Base-by-base conservation (phyloP, 179 eudicot species). In the Silene vulgaris region DNA sequence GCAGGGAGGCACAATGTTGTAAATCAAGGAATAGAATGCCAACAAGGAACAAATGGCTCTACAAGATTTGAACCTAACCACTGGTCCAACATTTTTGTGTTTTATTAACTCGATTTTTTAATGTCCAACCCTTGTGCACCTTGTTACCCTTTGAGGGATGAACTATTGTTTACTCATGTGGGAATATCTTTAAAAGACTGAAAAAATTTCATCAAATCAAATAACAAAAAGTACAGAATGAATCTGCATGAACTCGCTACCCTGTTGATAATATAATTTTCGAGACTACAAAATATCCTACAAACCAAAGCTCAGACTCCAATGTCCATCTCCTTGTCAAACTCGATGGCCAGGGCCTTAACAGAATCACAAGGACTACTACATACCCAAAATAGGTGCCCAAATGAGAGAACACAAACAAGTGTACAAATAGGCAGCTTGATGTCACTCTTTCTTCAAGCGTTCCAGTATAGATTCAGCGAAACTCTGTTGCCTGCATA, bases 401-500 rank as follows among this genome's bases (percentile, higher is more conserved):
- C 14, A 40, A 19, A 43, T 32, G 21, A 19, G 17, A 13, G 17
- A 13, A 40, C 9, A 32, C 48, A 6, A 43, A 35, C 9, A 11
- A 43, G 12, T 40, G 12, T 70, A 14, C 0, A 3, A 26, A 71
- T 35, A 50, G 16, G 74, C 30, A 1, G 63, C 17, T 9, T 26
- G 63, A 7, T 71, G 43, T 81, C 78, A 89, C 69, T 86, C 84
- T 75, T 89, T 86, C 73, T 83, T 87, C 80, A 83, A 81, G 1
- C 86, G 86, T 29, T 81, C 86, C 74, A 88, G 80, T 78, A 91
- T 80, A 28, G 90, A 84, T 26, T 89, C 91, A 43, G 90, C 97
- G 73, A 89, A 91, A 78, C 90, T 84, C 79, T 87, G 87, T 70
- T 91, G 97, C 91, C 94, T 91, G 90, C 86, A 78, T 32, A 61